Conservation (phyloP, 768 basidiomycete genomes). For the Suillus tomentosus region DNA sequence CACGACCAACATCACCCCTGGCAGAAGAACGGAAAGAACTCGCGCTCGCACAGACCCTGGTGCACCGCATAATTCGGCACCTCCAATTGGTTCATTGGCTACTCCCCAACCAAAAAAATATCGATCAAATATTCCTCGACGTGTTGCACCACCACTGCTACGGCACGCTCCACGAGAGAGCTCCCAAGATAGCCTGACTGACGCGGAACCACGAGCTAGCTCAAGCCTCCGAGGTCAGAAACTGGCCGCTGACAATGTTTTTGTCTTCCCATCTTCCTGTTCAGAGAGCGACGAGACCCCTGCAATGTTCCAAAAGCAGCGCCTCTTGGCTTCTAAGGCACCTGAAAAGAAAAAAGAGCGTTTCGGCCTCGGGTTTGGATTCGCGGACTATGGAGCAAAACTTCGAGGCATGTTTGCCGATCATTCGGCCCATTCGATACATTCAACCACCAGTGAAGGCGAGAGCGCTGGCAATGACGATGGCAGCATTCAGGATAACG, state of each 20-base stretch:
- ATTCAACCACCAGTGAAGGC: background rate
- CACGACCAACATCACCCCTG: background rate
- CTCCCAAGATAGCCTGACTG: background rate
- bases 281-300: conserved; percentile 39
- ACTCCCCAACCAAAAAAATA: conserved; percentile 12
- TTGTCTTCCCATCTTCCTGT: conserved; percentile 43
- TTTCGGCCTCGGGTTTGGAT: conserved; percentile 32
- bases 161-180: conserved; percentile 15
- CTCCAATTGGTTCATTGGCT: conserved; percentile 13
- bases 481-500: background rate
- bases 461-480: background rate
- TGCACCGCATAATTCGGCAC: conserved; percentile 14
- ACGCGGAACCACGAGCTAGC: conserved; percentile 28
- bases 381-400: conserved; percentile 18
- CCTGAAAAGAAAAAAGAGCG: conserved; percentile 27
- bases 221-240: conserved; percentile 35
- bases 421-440: background rate
- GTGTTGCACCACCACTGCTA: conserved; percentile 19
- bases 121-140: conserved; percentile 30
- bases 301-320: conserved; percentile 20
- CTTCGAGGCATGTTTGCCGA: conserved; percentile 16
- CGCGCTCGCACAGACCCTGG: conserved; percentile 36
- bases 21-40: conserved; percentile 22
- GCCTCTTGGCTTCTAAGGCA: conserved; percentile 25
- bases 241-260: conserved; percentile 47